Evolutionary conservation across 2,329 filamentous ascomycete species (phyloP).

Genomic region (Epichloe brachyelytri): DNA sequence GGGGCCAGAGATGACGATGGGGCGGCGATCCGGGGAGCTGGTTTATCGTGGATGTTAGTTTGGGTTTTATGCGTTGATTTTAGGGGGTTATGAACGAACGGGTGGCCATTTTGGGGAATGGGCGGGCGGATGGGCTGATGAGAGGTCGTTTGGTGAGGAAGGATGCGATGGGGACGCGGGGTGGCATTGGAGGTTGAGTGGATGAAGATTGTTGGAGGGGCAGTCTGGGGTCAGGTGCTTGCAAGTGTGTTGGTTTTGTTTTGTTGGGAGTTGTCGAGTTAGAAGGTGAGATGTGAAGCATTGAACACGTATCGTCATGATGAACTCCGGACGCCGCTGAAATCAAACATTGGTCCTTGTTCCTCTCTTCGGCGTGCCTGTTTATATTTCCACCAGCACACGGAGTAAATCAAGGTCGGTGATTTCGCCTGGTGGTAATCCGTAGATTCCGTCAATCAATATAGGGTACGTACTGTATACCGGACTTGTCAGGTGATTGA

Average conservation of each 20-base stretch:
- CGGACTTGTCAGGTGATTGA: not conserved
- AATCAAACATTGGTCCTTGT: too few relatives aligned
- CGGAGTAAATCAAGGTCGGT: too few relatives aligned
- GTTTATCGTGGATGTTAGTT: not conserved
- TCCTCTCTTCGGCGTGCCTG: too few relatives aligned
- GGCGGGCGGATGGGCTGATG: constrained; percentile 3
- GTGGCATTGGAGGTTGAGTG: constrained; percentile 5
- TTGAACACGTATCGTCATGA: too few relatives aligned
- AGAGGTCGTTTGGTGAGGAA: not conserved
- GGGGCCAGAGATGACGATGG: constrained; percentile 66
- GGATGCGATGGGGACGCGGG: not conserved
- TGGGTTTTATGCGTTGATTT: not conserved
- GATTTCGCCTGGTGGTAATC: too few relatives aligned
- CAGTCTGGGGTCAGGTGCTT: too few relatives aligned
- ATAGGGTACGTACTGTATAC: not conserved
- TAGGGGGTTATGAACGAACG: constrained; percentile 5
- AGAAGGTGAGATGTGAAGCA: too few relatives aligned
- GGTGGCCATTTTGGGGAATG: constrained; percentile 11
- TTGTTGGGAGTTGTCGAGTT: too few relatives aligned
- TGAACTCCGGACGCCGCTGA: too few relatives aligned
- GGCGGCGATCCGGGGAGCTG: constrained; percentile 37
- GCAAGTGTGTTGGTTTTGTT: too few relatives aligned
- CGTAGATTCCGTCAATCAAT: not conserved
- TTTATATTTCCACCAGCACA: too few relatives aligned
- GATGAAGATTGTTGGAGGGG: not conserved